These are phyloP conservation scores for Aspergillus vadensis DNA, from an alignment of 2,329 filamentous ascomycete species.

Conservation along the genomic window DNA sequence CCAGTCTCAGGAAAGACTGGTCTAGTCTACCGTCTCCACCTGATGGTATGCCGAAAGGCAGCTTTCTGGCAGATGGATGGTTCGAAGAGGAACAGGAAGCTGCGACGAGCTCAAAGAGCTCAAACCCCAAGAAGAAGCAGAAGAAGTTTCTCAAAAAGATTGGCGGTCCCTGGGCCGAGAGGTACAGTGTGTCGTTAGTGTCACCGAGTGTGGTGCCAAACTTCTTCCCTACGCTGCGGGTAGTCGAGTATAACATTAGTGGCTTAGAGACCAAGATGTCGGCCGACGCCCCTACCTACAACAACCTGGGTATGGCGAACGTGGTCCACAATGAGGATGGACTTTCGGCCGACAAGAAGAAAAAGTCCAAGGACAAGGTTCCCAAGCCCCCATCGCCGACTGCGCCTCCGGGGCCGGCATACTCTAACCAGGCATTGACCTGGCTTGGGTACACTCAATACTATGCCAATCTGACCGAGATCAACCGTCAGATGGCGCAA, in stretches of 20 bases:
- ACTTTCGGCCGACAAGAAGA: slow-evolving; percentile 46
- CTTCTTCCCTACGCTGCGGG: slow-evolving; percentile 83
- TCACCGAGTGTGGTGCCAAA: slow-evolving; percentile 89
- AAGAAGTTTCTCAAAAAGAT: slow-evolving; percentile 65
- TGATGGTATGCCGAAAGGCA: slow-evolving; percentile 17
- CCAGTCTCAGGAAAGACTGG: slow-evolving; percentile 77
- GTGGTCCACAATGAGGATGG: slow-evolving; percentile 12
- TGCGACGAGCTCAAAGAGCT: slow-evolving; percentile 20
- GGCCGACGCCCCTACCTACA: slow-evolving; percentile 18
- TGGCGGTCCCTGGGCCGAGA: slow-evolving; percentile 79
- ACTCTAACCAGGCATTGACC: slow-evolving; percentile 80
- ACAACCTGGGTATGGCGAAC: not conserved
- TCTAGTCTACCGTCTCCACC: slow-evolving; percentile 66
- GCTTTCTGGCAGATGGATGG: slow-evolving; percentile 11
- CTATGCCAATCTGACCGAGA: slow-evolving; percentile 86
- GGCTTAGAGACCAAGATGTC: slow-evolving; percentile 62
- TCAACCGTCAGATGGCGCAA: slow-evolving; percentile 70
- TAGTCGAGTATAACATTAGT: slow-evolving; percentile 91
- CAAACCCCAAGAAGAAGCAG: slow-evolving; percentile 40
- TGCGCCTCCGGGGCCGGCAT: slow-evolving; percentile 80
- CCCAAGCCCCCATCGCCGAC: slow-evolving; percentile 73
- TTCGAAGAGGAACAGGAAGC: slow-evolving; percentile 8
- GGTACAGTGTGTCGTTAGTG: slow-evolving; percentile 79
- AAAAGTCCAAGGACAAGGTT: slow-evolving; percentile 62
- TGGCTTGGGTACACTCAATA: slow-evolving; percentile 84